These are phyloP conservation scores for Epichloe uncinata DNA, from an alignment of 2,329 filamentous ascomycete species.

Conservation along the genomic window DNA sequence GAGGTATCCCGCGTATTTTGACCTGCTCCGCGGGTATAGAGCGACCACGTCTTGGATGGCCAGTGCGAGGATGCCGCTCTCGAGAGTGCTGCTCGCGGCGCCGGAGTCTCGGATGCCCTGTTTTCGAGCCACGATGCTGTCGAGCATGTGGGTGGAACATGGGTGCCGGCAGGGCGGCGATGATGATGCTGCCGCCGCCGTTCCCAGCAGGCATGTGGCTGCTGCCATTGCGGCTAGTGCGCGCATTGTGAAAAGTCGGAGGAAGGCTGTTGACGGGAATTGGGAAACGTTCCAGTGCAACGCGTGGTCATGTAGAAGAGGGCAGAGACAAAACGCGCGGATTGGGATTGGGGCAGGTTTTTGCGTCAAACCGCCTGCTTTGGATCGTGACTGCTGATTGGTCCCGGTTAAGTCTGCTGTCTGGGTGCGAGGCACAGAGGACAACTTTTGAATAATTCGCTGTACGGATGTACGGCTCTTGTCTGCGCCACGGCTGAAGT, in stretches of 20 bases:
- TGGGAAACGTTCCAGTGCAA: no score
- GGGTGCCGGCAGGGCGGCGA: neutral
- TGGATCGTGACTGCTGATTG: no score
- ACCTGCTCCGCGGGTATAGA: slow-evolving; percentile 7
- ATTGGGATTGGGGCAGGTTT: no score
- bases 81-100: slow-evolving; percentile 11
- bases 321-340: no score
- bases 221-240: neutral
- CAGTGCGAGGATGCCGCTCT: slow-evolving; percentile 12
- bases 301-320: no score
- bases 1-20: slow-evolving; percentile 7
- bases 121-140: slow-evolving; percentile 12
- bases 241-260: neutral
- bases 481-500: no score
- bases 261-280: no score
- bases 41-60: slow-evolving; percentile 9
- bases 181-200: neutral
- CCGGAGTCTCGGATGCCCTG: slow-evolving; percentile 12
- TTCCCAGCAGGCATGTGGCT: neutral
- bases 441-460: no score
- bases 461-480: no score
- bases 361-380: no score
- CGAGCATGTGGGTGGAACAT: slow-evolving; percentile 8
- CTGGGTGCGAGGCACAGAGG: no score
- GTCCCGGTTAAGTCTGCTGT: no score